phyloP scores from a whole-genome alignment of 2,329 filamentous ascomycete species.

The Myrmaecium sp. region DNA sequence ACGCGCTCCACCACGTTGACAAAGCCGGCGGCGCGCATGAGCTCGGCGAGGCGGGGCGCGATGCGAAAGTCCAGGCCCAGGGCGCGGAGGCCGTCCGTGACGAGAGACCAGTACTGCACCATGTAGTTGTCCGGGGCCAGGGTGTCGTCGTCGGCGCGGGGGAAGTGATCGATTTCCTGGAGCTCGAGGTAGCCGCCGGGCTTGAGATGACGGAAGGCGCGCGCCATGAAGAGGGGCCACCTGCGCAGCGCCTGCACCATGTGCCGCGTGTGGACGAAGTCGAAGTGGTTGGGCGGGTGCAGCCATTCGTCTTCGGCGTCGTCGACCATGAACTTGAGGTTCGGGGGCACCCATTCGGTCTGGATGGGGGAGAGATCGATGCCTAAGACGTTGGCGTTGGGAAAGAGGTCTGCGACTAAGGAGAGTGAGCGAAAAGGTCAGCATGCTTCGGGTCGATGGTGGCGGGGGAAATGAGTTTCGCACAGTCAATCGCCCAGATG shows the following conservation, averaged over 20 bases:
- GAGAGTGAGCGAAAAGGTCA: conserved; percentile 1
- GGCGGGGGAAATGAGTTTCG: no score
- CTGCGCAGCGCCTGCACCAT: conserved; percentile 34
- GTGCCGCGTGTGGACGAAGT: conserved; percentile 43
- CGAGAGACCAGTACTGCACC: conserved; percentile 30
- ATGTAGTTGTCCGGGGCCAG: conserved; percentile 26
- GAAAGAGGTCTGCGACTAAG: conserved; percentile 6
- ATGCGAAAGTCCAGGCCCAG: conserved; percentile 26
- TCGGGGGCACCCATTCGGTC: conserved; percentile 33
- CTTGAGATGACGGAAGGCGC: conserved; percentile 30
- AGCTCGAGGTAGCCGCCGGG: conserved; percentile 40
- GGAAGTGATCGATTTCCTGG: conserved; percentile 36
- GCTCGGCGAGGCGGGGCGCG: conserved; percentile 16
- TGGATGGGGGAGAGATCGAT: conserved; percentile 17
- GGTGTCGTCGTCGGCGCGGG: conserved; percentile 26
- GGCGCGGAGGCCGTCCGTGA: conserved; percentile 26
- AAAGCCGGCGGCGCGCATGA: conserved; percentile 36
- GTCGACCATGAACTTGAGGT: conserved; percentile 38
- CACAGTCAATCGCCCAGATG: conserved; percentile 39
- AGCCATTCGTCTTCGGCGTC: conserved; percentile 42
- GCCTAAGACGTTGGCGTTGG: conserved; percentile 5
- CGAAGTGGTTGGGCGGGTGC: conserved; percentile 36
- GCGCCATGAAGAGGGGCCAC: conserved; percentile 30
- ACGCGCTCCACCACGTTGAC: conserved; percentile 33
- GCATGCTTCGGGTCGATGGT: no score